Base-by-base conservation (phyloP, 306 rosid genomes). In the Alnus rubra region DNA sequence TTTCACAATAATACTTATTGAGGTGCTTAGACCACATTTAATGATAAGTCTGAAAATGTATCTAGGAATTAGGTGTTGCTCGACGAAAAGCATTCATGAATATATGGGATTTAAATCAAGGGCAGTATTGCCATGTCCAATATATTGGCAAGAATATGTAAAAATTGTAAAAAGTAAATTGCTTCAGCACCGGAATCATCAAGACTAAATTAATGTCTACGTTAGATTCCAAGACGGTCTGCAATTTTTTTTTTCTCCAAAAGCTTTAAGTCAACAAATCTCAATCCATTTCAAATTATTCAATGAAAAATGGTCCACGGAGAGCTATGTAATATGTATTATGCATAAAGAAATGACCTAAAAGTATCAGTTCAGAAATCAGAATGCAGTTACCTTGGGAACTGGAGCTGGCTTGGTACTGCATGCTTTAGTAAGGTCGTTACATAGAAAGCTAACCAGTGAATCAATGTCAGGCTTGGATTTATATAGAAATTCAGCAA, bases 401-500 rank as follows among this genome's bases (percentile, higher is more conserved):
- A 95, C 90, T 30, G 91, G 94, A n/a, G 98, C 94, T 55, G 97
- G 93, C 87, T 85, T 88, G 77, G 68, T 80, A 71, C 78, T 92
- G 90, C 98, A 94, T 62, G 91, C 85, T 80, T 83, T 81, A 14
- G 90, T 86, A 70, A 94, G 91, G 86, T 92, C 95, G 82, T 92
- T 88, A 79, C 97, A 94, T 49, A 92, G 81, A 85, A 81, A 92
- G 65, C 82, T 88, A 76, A 81, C 75, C 87, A 95, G 82, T 3
- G 94, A 86, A 60, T 88, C 86, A 71, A 87, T 28, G 44, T 89
- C 86, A 39, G 93, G 88, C 81, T 91, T 93, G 80, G 94, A 85
- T 59, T 67, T 91, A 62, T 86, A 95, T 48, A 92, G 68, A 89
- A 91, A 90, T 84, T 95, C 98, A 50, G 98, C 98, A 49, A 90